Conservation (phyloP, 176 grass and related monocot genomes). For the Musa acuminata region DNA sequence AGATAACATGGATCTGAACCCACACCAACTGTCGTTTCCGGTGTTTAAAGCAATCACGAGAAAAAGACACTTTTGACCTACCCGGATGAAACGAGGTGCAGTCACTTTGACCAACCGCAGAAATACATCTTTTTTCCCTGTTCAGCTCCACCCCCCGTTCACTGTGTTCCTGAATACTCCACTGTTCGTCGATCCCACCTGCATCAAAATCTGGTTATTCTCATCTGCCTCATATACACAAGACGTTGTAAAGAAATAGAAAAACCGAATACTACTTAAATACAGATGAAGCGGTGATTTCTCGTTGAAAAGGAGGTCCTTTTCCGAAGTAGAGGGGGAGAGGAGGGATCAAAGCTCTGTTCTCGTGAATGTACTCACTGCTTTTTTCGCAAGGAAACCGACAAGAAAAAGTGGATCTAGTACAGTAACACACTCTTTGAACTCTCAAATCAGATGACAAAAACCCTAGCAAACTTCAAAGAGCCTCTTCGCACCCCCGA, state of each 20-base stretch:
- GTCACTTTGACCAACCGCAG: conserved; percentile 10
- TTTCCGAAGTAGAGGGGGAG: conserved; percentile 4
- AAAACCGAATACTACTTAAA: neutral
- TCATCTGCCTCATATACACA: too few relatives aligned
- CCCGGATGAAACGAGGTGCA: neutral
- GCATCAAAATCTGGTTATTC: neutral
- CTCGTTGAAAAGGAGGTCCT: neutral
- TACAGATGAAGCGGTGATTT: neutral
- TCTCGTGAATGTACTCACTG: conserved; percentile 36
- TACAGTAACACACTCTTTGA: conserved; percentile 25
- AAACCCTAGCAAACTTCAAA: conserved; percentile 7
- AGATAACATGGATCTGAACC: conserved; percentile 13
- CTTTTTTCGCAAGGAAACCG: conserved; percentile 25
- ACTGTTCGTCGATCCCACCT: neutral
- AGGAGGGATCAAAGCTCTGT: conserved; percentile 22
- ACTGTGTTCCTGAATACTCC: neutral
- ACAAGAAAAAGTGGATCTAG: conserved; percentile 18
- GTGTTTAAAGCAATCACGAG: conserved; percentile 1
- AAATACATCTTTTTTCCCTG: neutral
- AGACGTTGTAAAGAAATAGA: neutral
- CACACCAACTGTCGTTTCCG: conserved; percentile 1
- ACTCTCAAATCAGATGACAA: neutral
- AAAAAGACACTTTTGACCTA: conserved; percentile 23
- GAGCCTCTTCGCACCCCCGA: neutral
- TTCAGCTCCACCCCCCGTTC: neutral